These are phyloP conservation scores for Hypoxylon cercidicola DNA, from an alignment of 495 filamentous ascomycete genomes.

Conservation along the genomic window DNA sequence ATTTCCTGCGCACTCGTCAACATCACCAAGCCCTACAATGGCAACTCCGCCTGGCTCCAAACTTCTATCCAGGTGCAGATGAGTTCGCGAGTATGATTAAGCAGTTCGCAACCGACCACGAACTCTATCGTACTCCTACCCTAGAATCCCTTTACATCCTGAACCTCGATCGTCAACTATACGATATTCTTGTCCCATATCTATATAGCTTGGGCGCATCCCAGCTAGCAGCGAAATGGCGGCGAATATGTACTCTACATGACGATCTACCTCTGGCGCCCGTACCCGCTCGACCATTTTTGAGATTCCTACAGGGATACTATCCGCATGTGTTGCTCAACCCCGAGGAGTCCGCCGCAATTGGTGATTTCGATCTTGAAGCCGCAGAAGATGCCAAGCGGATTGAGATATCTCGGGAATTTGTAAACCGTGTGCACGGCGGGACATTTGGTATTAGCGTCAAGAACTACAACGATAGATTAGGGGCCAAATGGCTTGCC, in stretches of 20 bases:
- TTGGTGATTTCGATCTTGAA: conserved; percentile 7
- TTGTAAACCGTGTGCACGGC: conserved; percentile 56
- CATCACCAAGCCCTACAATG: conserved; percentile 47
- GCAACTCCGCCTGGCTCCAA: conserved; percentile 50
- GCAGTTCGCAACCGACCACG: conserved; percentile 42
- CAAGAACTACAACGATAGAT: conserved; percentile 66
- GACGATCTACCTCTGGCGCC: conserved; percentile 45
- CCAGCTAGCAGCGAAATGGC: conserved; percentile 68
- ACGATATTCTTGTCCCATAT: conserved; percentile 68
- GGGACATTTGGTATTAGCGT: conserved; percentile 57
- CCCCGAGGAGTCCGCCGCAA: conserved; percentile 28
- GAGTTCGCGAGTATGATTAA: conserved; percentile 48
- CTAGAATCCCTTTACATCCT: conserved; percentile 60
- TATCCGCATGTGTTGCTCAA: conserved; percentile 32
- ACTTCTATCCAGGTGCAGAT: conserved; percentile 45
- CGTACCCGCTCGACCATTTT: conserved; percentile 44
- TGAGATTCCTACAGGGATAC: conserved; percentile 50
- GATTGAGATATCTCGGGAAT: conserved; percentile 46
- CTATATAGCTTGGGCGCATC: conserved; percentile 62
- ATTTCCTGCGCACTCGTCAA: conserved; percentile 48
- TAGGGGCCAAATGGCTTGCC: conserved; percentile 78
- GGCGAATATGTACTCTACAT: conserved; percentile 49
- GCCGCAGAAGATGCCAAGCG: conserved; percentile 24
- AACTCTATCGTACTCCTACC: conserved; percentile 39
- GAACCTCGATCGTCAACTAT: conserved; percentile 66